These are phyloP conservation scores for Syncephalastrum racemosum DNA, from an alignment of 371 early-diverging fungal species.

Conservation along the genomic window DNA sequence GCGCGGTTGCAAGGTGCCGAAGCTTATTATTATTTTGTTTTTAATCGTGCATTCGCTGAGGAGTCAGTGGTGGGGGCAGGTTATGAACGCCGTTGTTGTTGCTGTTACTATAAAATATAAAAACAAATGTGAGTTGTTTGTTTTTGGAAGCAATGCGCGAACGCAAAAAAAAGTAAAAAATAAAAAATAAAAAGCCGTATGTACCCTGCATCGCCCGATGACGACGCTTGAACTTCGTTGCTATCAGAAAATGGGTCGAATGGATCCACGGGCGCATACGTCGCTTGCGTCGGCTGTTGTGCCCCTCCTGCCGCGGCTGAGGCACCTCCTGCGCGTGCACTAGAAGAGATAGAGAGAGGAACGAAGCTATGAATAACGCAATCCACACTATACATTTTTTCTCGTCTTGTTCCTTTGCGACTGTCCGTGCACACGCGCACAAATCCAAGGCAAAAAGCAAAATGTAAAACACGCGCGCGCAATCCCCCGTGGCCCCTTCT, in stretches of 20 bases:
- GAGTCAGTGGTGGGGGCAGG: slow-evolving; percentile 43
- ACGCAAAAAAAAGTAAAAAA: too few species aligned
- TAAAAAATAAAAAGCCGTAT: slow-evolving; percentile 2
- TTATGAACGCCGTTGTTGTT: slow-evolving; percentile 11
- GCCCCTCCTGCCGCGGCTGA: neutral
- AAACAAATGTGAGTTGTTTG: slow-evolving; percentile 5
- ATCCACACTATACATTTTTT: neutral
- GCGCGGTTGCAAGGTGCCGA: too few species aligned
- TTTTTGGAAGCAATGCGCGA: neutral
- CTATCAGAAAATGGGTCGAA: slow-evolving; percentile 49
- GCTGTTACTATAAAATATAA: slow-evolving; percentile 4
- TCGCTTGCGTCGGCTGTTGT: slow-evolving; percentile 8
- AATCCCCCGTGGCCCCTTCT: neutral
- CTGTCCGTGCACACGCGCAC: too few species aligned
- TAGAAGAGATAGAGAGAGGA: neutral
- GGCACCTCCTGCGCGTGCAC: slow-evolving; percentile 1
- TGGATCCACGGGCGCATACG: slow-evolving; percentile 21
- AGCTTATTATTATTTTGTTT: neutral
- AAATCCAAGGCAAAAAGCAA: too few species aligned
- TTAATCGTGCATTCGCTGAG: slow-evolving; percentile 41
- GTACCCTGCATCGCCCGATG: slow-evolving; percentile 33
- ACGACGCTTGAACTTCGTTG: slow-evolving; percentile 15
- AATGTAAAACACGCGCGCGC: too few species aligned
- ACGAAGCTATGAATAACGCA: neutral
- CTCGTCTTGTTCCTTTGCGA: neutral